phyloP scores from a whole-genome alignment of 768 basidiomycete genomes.

The Tephrocybe sp. region DNA sequence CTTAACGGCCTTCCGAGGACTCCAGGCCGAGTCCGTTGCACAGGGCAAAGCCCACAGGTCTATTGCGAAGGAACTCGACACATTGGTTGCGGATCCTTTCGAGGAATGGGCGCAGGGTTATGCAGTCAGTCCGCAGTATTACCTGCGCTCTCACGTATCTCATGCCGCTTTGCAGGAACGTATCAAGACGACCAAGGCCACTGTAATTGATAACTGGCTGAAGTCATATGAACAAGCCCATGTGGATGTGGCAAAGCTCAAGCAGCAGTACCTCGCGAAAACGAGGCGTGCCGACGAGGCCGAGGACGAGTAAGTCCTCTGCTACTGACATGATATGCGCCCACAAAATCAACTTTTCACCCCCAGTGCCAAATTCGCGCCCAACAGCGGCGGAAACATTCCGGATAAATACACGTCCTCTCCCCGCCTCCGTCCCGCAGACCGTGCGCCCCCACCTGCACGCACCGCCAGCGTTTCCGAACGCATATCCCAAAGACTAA shows the following conservation, averaged over 20 bases:
- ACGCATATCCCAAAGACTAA: slow-evolving; percentile 80
- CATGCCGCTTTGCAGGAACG: slow-evolving; percentile 47
- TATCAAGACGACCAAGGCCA: slow-evolving; percentile 55
- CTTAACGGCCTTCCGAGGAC: slow-evolving; percentile 74
- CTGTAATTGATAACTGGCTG: slow-evolving; percentile 66
- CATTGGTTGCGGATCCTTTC: slow-evolving; percentile 80
- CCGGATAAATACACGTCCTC: slow-evolving; percentile 83
- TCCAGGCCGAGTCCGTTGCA: slow-evolving; percentile 67
- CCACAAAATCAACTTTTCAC: neutral
- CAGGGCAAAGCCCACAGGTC: slow-evolving; percentile 77
- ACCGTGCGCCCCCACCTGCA: slow-evolving; percentile 53
- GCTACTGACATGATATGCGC: slow-evolving; percentile 4
- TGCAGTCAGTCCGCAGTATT: slow-evolving; percentile 44
- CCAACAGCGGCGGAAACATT: slow-evolving; percentile 47
- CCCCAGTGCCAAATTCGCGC: slow-evolving; percentile 85
- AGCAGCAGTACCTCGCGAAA: slow-evolving; percentile 75
- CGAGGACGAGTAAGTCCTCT: slow-evolving; percentile 81
- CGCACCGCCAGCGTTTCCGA: slow-evolving; percentile 83
- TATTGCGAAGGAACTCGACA: slow-evolving; percentile 73
- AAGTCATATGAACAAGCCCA: slow-evolving; percentile 70
- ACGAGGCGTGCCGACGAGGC: slow-evolving; percentile 86
- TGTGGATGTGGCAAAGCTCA: slow-evolving; percentile 69
- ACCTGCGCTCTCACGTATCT: slow-evolving; percentile 10
- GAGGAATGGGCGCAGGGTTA: slow-evolving; percentile 75
- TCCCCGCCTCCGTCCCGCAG: slow-evolving; percentile 62